Base-by-base conservation (phyloP, 805 yeast genomes). In the Saturnispora galanensis region DNA sequence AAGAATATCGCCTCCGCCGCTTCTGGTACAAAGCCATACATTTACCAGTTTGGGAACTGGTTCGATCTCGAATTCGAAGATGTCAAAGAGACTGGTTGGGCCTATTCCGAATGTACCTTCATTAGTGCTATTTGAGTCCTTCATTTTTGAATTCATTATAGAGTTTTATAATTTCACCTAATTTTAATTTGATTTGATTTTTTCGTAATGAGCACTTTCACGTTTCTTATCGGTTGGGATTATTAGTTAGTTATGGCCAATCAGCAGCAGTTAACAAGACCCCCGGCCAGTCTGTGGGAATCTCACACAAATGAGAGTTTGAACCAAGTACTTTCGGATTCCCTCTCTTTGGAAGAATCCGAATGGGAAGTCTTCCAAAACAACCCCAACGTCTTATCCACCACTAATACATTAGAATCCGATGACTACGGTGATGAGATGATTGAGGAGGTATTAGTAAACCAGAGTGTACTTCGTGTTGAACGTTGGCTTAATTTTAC, bases 11-110 rank as follows among this genome's bases (percentile, higher is more conserved):
- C 86, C 38, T 79, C 89, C 50, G 96, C 95, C 47, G 94, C 90
- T 44, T 93, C 93, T 12, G 98, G 97, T 41, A 81, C 97, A 26
- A 85, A 83, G 61, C 98, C 98, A n/a, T 90, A 77, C 68, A 90
- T 93, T 57, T 93, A 89, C 66, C 97, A 93, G 68, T 93, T 77
- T 68, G 76, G 82, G 61, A 81, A 85, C 60, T 73, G 74, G 44
- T 67, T 84, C 49, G 47, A 55, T 12, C 41, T 59, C 18, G 69
- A 65, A 39, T 57, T 69, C 35, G 52, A 50, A 30, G 66, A 61
- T 12, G 75, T 64, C 44, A 71, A 69, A 29, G 90, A 82, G 58
- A 62, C 63, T 35, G 94, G 95, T 39, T 59, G 74, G 47, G 84
- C 78, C 28, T 86, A 79, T 67, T 77, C 70, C 56, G 96, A 87